Percentiles rank a stretch among this genome's conserved stretches.
Conservation (phyloP, 306 rosid genomes). For the Chamaecrista fasciculata region DNA sequence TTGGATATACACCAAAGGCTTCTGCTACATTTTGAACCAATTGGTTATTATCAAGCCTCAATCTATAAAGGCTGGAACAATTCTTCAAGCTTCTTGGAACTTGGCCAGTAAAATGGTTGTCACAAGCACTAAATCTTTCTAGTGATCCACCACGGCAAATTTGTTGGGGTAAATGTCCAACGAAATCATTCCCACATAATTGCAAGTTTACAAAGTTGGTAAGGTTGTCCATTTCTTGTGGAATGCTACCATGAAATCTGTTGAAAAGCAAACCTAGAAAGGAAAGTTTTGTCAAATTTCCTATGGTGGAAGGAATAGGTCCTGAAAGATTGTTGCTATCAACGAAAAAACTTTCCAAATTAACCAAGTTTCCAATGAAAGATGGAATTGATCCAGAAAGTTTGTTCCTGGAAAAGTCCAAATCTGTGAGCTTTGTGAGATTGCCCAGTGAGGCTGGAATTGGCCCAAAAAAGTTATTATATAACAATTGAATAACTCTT, state of each 20-base stretch:
- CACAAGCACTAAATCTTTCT: not conserved
- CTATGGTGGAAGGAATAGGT: not conserved
- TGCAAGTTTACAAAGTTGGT: not conserved
- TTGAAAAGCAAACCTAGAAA: not conserved
- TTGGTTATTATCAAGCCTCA: not conserved
- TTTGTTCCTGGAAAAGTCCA: not conserved
- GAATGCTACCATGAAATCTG: not conserved
- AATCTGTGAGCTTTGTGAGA: not conserved
- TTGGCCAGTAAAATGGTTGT: not conserved
- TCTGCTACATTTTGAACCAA: not conserved
- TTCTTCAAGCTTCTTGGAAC: not conserved
- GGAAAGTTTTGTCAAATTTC: not conserved
- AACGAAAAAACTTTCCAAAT: not conserved
- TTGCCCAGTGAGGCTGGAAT: not conserved
- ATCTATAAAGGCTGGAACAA: not conserved
- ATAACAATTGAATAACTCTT: rapidly evolving
- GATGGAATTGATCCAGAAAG: not conserved
- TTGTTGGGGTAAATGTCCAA: not conserved
- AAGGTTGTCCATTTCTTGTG: not conserved
- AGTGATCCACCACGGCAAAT: not conserved
- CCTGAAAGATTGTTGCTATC: not conserved
- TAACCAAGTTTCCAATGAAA: not conserved
- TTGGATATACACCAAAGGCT: not conserved
- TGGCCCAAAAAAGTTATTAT: not conserved
- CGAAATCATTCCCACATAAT: not conserved